Percentiles rank a stretch among this genome's conserved stretches.
These are phyloP conservation scores for Phytophthora agathidicida DNA, from an alignment of 352 stramenopile genomes.

Conservation along the genomic window DNA sequence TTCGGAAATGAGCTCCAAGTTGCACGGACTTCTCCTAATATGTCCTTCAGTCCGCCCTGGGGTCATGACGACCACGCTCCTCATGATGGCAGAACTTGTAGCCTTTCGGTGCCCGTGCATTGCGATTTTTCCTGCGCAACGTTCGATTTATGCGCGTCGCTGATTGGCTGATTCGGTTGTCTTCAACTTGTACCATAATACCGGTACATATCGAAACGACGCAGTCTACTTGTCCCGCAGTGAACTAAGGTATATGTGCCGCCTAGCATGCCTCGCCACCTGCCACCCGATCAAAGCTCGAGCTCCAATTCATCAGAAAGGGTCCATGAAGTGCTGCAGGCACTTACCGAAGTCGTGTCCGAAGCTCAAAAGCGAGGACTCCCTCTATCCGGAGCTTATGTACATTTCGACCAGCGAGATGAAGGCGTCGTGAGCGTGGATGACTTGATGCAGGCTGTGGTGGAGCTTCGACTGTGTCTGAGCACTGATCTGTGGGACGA, in stretches of 20 bases:
- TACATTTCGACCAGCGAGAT: conserved; percentile 59
- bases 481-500: conserved; percentile 42
- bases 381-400: conserved; percentile 52
- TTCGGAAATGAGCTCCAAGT: conserved; percentile 40
- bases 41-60: neutral
- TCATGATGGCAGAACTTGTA: conserved; percentile 14
- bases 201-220: conserved; percentile 26
- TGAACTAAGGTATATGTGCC: no score
- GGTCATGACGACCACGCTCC: conserved; percentile 16
- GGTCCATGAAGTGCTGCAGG: conserved; percentile 32
- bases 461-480: conserved; percentile 41
- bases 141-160: conserved; percentile 18
- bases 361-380: conserved; percentile 60
- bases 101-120: conserved; percentile 19
- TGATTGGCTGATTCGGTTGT: conserved; percentile 31
- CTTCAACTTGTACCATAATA: conserved; percentile 29
- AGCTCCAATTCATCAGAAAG: neutral
- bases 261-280: conserved; percentile 22
- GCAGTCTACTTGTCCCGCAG: conserved; percentile 23
- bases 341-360: conserved; percentile 52
- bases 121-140: conserved; percentile 6
- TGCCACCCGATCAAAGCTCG: neutral
- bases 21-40: neutral
- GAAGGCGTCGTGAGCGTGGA: conserved; percentile 55
- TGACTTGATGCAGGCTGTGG: conserved; percentile 56